A percentile compares a stretch with the other conserved stretches of the same genome.
Evolutionary conservation across 768 basidiomycete genomes (phyloP).

Genomic region (Pisolithus marmoratus): DNA sequence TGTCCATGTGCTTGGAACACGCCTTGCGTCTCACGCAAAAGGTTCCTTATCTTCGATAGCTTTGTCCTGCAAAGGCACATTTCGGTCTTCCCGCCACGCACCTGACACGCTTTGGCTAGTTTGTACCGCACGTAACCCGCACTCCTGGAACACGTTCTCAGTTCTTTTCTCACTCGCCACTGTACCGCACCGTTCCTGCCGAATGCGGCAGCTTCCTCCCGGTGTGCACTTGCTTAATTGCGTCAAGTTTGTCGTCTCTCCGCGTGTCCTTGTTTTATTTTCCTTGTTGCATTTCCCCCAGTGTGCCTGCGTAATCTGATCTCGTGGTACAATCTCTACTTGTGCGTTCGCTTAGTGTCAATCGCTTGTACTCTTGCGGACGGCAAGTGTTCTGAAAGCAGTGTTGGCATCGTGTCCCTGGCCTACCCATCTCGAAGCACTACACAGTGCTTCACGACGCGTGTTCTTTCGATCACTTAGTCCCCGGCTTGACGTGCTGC

Average conservation of each 20-base stretch:
- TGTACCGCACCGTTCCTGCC: conserved; percentile 50
- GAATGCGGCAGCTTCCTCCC: conserved; percentile 45
- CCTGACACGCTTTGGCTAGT: conserved; percentile 51
- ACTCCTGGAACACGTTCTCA: conserved; percentile 60
- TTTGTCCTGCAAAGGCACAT: conserved; percentile 53
- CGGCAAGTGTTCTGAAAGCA: conserved; percentile 23
- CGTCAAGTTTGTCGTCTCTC: conserved; percentile 22
- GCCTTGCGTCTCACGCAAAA: conserved; percentile 13
- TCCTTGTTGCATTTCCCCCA: conserved; percentile 23
- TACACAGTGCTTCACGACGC: conserved; percentile 55
- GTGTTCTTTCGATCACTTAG: conserved; percentile 67
- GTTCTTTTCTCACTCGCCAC: conserved; percentile 43
- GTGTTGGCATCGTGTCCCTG: conserved; percentile 24
- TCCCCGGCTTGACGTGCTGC: conserved; percentile 48
- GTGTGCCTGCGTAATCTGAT: conserved; percentile 20
- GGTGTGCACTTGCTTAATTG: conserved; percentile 23
- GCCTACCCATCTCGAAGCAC: conserved; percentile 32
- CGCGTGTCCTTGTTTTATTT: conserved; percentile 17
- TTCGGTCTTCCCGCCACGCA: conserved; percentile 44
- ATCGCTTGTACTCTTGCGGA: conserved; percentile 14
- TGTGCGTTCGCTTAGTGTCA: conserved; percentile 21
- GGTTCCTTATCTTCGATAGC: conserved; percentile 49
- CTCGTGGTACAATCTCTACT: conserved; percentile 17
- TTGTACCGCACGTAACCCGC: conserved; percentile 52
- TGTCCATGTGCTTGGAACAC: conserved; percentile 15